phyloP scores from a whole-genome alignment of 768 basidiomycete species.

The Tricholoma matsutake region DNA sequence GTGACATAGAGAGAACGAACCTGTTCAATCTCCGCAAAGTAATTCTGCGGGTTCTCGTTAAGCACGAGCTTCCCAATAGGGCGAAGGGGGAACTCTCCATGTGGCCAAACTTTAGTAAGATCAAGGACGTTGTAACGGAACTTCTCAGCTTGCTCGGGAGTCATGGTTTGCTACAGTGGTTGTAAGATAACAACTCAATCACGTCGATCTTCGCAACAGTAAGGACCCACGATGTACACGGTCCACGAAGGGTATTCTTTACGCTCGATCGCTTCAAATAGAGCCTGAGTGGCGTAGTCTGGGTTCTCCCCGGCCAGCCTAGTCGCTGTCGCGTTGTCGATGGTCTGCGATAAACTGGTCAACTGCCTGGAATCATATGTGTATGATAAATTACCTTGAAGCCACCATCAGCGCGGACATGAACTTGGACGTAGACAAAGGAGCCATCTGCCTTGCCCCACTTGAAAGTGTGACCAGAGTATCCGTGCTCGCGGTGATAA shows the following conservation, averaged over 20 bases:
- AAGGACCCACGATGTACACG: constrained; percentile 66
- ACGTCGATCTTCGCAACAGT: too few relatives aligned
- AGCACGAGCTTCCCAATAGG: constrained; percentile 83
- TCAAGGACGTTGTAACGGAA: constrained; percentile 91
- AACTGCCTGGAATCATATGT: neutral
- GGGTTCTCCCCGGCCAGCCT: constrained; percentile 71
- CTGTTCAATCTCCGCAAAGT: constrained; percentile 96
- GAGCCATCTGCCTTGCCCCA: constrained; percentile 82
- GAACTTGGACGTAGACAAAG: constrained; percentile 86
- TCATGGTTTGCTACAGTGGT: constrained; percentile 79
- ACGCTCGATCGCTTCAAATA: constrained; percentile 81
- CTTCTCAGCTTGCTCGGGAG: constrained; percentile 82
- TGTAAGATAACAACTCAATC: neutral
- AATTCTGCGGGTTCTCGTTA: constrained; percentile 77
- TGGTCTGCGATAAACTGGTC: constrained; percentile 47
- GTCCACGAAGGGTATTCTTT: constrained; percentile 86
- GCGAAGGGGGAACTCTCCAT: constrained; percentile 83
- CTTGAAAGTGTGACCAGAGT: constrained; percentile 91
- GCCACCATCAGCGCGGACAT: constrained; percentile 74
- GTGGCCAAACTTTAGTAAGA: constrained; percentile 91
- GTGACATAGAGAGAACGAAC: constrained; percentile 38
- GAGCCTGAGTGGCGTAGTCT: constrained; percentile 77
- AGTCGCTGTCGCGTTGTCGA: constrained; percentile 63
- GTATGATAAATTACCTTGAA: constrained; percentile 55
- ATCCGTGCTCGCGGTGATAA: constrained; percentile 87